These are phyloP conservation scores for Ceratobasidium theobromae DNA, from an alignment of 1,284 basidiomycete species.

Conservation along the genomic window DNA sequence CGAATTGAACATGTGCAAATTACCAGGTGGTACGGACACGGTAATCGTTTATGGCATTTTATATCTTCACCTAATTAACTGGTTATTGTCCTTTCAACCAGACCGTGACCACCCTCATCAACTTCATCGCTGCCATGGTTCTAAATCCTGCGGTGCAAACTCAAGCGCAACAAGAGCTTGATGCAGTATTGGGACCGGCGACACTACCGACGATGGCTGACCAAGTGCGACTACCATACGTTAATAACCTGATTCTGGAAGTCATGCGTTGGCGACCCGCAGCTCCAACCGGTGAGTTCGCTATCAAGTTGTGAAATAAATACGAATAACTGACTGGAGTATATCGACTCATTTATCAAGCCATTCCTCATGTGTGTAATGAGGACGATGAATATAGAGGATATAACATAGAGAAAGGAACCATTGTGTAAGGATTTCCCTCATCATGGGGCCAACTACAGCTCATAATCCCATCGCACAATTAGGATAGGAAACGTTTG, in stretches of 20 bases:
- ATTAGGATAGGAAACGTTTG: slow-evolving; percentile 13
- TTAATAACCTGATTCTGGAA: slow-evolving; percentile 39
- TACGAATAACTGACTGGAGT: not conserved
- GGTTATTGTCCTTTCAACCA: not conserved
- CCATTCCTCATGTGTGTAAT: slow-evolving; percentile 32
- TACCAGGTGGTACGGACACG: slow-evolving; percentile 17
- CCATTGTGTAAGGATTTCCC: not conserved
- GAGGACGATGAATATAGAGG: slow-evolving; percentile 22
- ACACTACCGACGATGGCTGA: slow-evolving; percentile 37
- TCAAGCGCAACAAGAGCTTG: slow-evolving; percentile 39
- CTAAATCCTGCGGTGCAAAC: slow-evolving; percentile 38
- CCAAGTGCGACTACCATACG: slow-evolving; percentile 37
- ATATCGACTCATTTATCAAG: not conserved
- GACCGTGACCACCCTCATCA: slow-evolving; percentile 36
- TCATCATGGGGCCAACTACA: not conserved
- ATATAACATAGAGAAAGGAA: slow-evolving; percentile 5
- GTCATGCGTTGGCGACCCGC: slow-evolving; percentile 39
- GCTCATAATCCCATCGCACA: not conserved
- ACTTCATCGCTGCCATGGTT: slow-evolving; percentile 39
- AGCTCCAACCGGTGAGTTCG: slow-evolving; percentile 17
- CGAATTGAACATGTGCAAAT: not conserved
- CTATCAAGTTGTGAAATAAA: not conserved
- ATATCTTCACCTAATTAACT: not conserved
- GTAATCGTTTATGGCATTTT: not conserved
- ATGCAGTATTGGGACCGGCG: slow-evolving; percentile 38